Percentiles rank a stretch among this genome's conserved stretches.
Evolutionary conservation across 225 moss, liverwort and hornwort species (phyloP).

Genomic region (Neckera pumila): DNA sequence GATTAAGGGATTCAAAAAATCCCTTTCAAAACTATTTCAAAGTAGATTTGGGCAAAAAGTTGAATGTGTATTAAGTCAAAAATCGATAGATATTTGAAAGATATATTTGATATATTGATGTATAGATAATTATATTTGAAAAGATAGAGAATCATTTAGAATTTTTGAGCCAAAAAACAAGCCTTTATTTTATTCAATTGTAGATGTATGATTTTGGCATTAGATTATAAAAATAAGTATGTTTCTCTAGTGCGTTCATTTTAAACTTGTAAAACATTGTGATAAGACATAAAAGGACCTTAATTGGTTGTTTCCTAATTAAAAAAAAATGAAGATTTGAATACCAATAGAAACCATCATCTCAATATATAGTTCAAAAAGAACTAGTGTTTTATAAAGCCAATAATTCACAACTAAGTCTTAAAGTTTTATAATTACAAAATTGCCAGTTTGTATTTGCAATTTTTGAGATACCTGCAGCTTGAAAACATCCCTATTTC

Average conservation of each 20-base stretch:
- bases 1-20: too few relatives aligned
- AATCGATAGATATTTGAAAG: too few relatives aligned
- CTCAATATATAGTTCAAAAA: not conserved
- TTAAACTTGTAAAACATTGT: too few relatives aligned
- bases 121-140: too few relatives aligned
- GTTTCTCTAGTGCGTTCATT: not conserved
- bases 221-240: too few relatives aligned
- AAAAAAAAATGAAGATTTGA: not conserved
- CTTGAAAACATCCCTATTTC: not conserved
- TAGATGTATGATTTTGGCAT: not conserved
- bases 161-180: rapidly evolving
- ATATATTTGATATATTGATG: too few relatives aligned
- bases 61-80: not conserved
- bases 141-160: not conserved
- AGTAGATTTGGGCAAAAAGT: too few relatives aligned
- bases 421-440: not conserved
- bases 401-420: not conserved
- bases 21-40: not conserved
- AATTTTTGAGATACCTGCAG: rapidly evolving
- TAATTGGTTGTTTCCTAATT: rapidly evolving
- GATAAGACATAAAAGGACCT: rapidly evolving
- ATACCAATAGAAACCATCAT: not conserved
- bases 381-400: rapidly evolving
- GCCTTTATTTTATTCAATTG: rapidly evolving
- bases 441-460: rapidly evolving